Evolutionary conservation across 176 grass and related monocot genomes (phyloP).

Genomic region (Oryza meridionalis): DNA sequence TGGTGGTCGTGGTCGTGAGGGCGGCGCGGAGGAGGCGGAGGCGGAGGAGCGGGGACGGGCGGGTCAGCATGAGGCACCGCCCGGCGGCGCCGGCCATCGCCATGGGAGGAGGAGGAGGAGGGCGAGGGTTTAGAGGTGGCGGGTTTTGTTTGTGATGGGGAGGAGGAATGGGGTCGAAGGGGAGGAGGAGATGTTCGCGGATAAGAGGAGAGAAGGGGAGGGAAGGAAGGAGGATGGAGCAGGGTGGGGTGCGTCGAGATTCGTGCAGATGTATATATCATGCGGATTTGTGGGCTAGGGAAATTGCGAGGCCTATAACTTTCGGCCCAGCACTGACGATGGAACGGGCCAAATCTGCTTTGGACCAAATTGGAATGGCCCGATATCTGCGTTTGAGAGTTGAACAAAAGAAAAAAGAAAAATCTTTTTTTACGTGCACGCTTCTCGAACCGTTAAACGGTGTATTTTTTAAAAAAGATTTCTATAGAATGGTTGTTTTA

Average conservation of each 20-base stretch:
- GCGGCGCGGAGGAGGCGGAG: constrained; percentile 53
- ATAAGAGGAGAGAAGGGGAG: constrained; percentile 18
- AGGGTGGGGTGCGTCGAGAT: background rate
- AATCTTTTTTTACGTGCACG: too few species aligned
- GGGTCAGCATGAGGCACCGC: constrained; percentile 61
- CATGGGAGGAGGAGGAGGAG: constrained; percentile 18
- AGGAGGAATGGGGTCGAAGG: background rate
- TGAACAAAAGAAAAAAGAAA: too few species aligned
- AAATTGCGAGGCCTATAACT: background rate
- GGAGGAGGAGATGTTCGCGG: constrained; percentile 8
- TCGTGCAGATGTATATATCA: background rate
- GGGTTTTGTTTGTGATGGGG: constrained; percentile 1
- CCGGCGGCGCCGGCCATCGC: constrained; percentile 56
- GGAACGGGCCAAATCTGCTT: background rate
- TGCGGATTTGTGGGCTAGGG: background rate
- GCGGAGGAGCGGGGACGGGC: constrained; percentile 46
- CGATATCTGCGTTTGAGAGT: too few species aligned
- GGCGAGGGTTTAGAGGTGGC: constrained; percentile 34
- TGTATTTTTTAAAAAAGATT: too few species aligned
- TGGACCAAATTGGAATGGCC: background rate
- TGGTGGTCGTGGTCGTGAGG: constrained; percentile 44
- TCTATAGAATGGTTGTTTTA: too few species aligned
- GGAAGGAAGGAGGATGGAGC: background rate
- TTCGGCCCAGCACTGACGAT: background rate
- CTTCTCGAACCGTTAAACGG: too few species aligned